Evolutionary conservation across 257 asterid species (phyloP), one percentile per base, ranked within the genome.

Genomic region (Scutellaria barbata): DNA sequence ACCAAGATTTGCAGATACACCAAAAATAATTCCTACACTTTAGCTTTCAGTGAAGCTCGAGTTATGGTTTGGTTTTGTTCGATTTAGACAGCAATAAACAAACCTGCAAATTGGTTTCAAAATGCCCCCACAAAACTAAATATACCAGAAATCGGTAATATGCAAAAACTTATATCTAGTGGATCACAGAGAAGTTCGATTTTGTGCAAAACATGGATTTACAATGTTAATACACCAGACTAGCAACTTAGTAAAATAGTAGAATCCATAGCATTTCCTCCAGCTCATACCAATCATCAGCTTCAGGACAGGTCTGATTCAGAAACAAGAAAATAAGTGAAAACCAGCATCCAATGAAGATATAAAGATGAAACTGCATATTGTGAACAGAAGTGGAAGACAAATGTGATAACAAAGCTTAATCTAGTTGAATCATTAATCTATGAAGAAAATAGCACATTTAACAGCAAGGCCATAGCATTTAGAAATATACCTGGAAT

Each of bases 181-280:
- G 68, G 71, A 81, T 71, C 71, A 80, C 79, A 79, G 65, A 72
- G 52, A 16, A 30, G 35, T 30, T 22, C 67, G 45, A 47, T 68
- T 55, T 70, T 42, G 62, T 68, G 30, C 76, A 66, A 53, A 73
- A 69, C 81, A 76, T 62, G 73, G 63, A 68, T 53, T 74, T 40
- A 66, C 61, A 70, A 73, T 51, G 66, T 47, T 76, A 72, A 65
- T 51, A 69, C 71, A 50, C 68, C 66, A 7, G 68, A 69, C 45
- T 56, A 64, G 76, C 43, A 69, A 22, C 46, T n/a, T 40, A 13
- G 48, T 30, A n/a, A 30, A 30, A 22, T 30, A 65, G 45, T 62
- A 30, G 25, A 71, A 55, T 67, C 66, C 59, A 43, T 30, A 22
- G n/a, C 25, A 45, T 10, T 69, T 65, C 22, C 67, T 71, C 76